Base-by-base conservation (phyloP, 495 filamentous ascomycete genomes). In the Penicillium longicatenatum region DNA sequence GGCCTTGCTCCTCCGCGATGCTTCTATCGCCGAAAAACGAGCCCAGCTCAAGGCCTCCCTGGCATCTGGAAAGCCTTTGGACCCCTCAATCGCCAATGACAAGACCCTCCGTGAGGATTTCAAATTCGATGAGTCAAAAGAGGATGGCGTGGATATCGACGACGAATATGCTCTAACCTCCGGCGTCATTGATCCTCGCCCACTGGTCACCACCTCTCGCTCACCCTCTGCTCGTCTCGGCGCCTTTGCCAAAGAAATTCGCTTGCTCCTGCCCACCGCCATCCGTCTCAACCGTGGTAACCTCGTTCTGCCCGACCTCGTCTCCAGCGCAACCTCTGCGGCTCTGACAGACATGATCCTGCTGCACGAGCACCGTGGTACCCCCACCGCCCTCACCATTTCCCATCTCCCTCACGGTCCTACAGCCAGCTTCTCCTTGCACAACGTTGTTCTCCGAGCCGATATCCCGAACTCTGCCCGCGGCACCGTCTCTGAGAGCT, bases 211-310 rank as follows among this genome's bases (percentile, higher is more conserved):
- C 11, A 98, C 95, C 5, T 92, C 89, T 46, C 83, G 94, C 49
- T 89, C 91, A 57, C 93, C 93, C 26, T 93, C 89, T 45, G 88
- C 90, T 44, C 84, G 93, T 42, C 82, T 98, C 5, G 83, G 84
- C 41, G 85, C 90, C 11, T 98, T 98, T 67, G 89, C 90, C n/a
- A 99, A 99, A 67, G 94, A 99, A 74, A 89, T 99, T 29, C 83
- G 94, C 31, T 75, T 99, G 11, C 80, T 99, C 9, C 83, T 99
- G 10, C 94, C 94, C 0, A 97, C 94, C 6, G 82, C 86, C 1
- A 94, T 99, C 53, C 85, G 93, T 7, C 75, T 98, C 43, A 98
- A 98, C 65, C 84, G 94, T 68, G 94, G 94, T 62, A 96, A 93
- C 57, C 82, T 93, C 11, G 84, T 98, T 57, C 80, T 98, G 1